These are phyloP conservation scores for Phytophthora cryptogea DNA, from an alignment of 352 stramenopile genomes.

Conservation along the genomic window DNA sequence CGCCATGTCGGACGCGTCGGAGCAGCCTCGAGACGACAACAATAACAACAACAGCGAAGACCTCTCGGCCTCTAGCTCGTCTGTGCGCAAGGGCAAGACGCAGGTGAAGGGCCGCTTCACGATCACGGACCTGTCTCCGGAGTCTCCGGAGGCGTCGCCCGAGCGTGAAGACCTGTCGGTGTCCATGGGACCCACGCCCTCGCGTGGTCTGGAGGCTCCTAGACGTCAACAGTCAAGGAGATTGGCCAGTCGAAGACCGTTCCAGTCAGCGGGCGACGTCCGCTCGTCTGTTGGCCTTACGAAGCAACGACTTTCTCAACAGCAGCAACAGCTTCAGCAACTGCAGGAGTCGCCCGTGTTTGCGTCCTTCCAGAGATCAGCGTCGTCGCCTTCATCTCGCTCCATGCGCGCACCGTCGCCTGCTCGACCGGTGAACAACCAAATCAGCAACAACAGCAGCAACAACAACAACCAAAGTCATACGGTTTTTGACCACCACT, in stretches of 20 bases:
- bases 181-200: conserved; percentile 27
- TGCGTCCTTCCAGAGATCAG: conserved; percentile 27
- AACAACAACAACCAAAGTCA: conserved; percentile 38
- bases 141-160: conserved; percentile 37
- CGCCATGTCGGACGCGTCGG: conserved; percentile 8
- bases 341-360: conserved; percentile 22
- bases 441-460: conserved; percentile 25
- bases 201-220: conserved; percentile 13
- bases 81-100: conserved; percentile 57
- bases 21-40: conserved; percentile 14
- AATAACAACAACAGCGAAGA: conserved; percentile 28
- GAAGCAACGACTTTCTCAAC: conserved; percentile 18
- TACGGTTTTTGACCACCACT: conserved; percentile 61
- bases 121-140: conserved; percentile 79
- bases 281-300: conserved; percentile 26
- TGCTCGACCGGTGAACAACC: conserved; percentile 41
- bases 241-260: conserved; percentile 25
- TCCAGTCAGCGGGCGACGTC: conserved; percentile 37
- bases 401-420: conserved; percentile 25
- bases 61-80: conserved; percentile 21
- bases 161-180: conserved; percentile 31
- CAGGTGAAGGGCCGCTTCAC: conserved; percentile 79
- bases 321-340: conserved; percentile 13
- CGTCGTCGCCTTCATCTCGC: conserved; percentile 23
- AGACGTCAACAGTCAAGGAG: conserved; percentile 21